Conservation (phyloP, 352 stramenopile genomes). For the Elongisporangium anandrum region DNA sequence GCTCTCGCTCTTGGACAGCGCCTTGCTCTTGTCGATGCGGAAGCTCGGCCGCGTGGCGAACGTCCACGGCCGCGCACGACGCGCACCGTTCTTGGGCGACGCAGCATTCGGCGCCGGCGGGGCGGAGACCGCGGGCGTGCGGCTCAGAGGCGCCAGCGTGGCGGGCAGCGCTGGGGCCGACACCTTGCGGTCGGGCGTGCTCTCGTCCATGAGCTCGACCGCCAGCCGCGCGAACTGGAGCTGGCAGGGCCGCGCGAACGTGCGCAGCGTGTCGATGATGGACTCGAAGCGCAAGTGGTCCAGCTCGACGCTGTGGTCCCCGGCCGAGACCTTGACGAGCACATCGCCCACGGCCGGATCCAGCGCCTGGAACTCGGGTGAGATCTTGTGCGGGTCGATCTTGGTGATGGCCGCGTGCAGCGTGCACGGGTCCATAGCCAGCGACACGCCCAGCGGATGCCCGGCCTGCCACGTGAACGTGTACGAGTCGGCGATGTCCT, state of each 20-base stretch:
- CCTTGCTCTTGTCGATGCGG: slow-evolving; percentile 34
- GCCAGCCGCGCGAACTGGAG: slow-evolving; percentile 56
- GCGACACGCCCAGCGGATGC: slow-evolving; percentile 55
- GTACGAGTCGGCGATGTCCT: slow-evolving; percentile 39
- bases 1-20: neutral
- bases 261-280: slow-evolving; percentile 43
- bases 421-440: slow-evolving; percentile 75
- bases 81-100: slow-evolving; percentile 14
- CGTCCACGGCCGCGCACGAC: slow-evolving; percentile 12
- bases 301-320: slow-evolving; percentile 21
- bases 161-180: neutral
- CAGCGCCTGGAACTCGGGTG: slow-evolving; percentile 42
- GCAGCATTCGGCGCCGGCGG: slow-evolving; percentile 1
- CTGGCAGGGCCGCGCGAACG: slow-evolving; percentile 47
- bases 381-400: slow-evolving; percentile 58
- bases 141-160: slow-evolving; percentile 8
- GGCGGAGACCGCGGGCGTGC: neutral
- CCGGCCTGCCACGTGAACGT: slow-evolving; percentile 48
- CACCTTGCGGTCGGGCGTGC: neutral
- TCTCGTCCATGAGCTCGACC: slow-evolving; percentile 14
- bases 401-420: slow-evolving; percentile 65
- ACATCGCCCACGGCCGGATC: slow-evolving; percentile 61
- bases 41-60: slow-evolving; percentile 60
- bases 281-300: slow-evolving; percentile 71
- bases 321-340: slow-evolving; percentile 42